Evolutionary conservation across 768 basidiomycete species (phyloP).

Genomic region (Tulasnella sp.): DNA sequence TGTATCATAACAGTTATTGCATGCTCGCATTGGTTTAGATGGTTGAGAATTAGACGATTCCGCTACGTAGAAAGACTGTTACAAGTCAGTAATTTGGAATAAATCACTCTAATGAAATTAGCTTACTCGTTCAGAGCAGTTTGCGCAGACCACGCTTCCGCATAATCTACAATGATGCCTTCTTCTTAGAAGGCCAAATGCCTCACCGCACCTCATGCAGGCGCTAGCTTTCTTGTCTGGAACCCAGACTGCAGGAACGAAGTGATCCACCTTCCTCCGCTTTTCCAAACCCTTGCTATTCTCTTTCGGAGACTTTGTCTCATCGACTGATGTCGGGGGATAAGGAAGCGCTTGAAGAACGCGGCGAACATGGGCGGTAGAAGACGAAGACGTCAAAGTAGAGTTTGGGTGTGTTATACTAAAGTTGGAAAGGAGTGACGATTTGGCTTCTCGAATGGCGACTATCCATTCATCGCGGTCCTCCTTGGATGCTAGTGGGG

Average conservation of each 20-base stretch:
- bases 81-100: not conserved
- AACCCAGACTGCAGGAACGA: constrained; percentile 86
- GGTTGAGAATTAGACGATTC: constrained; percentile 35
- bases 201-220: constrained; percentile 72
- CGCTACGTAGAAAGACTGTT: constrained; percentile 71
- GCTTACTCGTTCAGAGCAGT: constrained; percentile 64
- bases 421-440: constrained; percentile 52
- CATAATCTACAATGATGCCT: constrained; percentile 81
- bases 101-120: constrained; percentile 1
- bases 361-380: constrained; percentile 60
- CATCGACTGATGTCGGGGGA: constrained; percentile 36
- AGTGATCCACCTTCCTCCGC: constrained; percentile 46
- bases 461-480: constrained; percentile 55
- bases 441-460: constrained; percentile 56
- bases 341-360: constrained; percentile 63
- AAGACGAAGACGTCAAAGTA: constrained; percentile 64
- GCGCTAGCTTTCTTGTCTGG: constrained; percentile 70
- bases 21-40: constrained; percentile 61
- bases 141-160: constrained; percentile 73
- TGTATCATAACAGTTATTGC: constrained; percentile 73
- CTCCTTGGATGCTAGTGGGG: constrained; percentile 34
- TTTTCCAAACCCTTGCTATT: constrained; percentile 27
- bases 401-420: constrained; percentile 65
- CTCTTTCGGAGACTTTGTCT: constrained; percentile 18
- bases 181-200: constrained; percentile 62